A percentile compares a stretch with the other conserved stretches of the same genome.
Evolutionary conservation across 148 eudicot genomes (phyloP).

Genomic region (Pouteria glomerata): DNA sequence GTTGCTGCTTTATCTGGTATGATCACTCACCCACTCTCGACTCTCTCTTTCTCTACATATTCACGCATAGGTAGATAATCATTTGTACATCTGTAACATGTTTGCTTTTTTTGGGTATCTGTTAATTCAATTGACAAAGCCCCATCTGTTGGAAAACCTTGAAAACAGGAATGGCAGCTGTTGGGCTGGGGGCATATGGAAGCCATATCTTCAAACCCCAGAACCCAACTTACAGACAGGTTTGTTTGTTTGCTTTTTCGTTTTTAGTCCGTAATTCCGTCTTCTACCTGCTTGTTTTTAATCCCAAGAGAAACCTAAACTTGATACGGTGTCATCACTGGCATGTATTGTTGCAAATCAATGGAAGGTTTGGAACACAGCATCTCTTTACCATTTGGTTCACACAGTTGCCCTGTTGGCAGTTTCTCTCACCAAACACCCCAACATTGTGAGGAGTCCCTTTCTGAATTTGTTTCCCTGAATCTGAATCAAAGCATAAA

Average conservation of each 20-base stretch:
- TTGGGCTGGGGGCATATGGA: constrained; percentile 85
- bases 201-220: constrained; percentile 87
- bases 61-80: too few relatives aligned
- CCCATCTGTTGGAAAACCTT: neutral
- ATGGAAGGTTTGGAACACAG: constrained; percentile 89
- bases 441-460: constrained; percentile 58
- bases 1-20: constrained; percentile 76
- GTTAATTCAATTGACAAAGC: neutral
- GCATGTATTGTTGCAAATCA: neutral
- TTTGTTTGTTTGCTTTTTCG: constrained; percentile 5
- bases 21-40: neutral
- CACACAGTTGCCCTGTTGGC: constrained; percentile 83
- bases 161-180: constrained; percentile 62
- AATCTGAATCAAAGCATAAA: neutral
- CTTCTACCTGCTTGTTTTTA: neutral
- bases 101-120: neutral
- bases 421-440: constrained; percentile 64
- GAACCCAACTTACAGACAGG: constrained; percentile 74
- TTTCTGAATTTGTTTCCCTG: neutral
- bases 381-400: constrained; percentile 81
- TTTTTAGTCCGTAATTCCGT: constrained; percentile 5
- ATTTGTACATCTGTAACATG: neutral
- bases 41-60: too few relatives aligned
- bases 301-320: neutral
- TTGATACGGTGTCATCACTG: neutral